Evolutionary conservation across 2,329 filamentous ascomycete genomes (phyloP).

Genomic region (Penicillium sp.): DNA sequence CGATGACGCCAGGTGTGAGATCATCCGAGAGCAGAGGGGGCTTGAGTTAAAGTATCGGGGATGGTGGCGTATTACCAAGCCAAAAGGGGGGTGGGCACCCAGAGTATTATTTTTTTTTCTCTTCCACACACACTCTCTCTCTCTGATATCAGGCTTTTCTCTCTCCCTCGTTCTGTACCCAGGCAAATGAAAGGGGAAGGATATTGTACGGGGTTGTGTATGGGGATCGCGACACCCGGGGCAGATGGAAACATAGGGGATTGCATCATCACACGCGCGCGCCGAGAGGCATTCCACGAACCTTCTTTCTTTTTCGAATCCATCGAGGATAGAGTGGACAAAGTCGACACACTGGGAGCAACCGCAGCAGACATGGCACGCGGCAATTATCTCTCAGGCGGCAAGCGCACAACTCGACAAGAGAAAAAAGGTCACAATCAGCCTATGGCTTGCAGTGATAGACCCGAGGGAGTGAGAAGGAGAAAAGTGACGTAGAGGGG

Average conservation of each 20-base stretch:
- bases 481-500: conserved; percentile 41
- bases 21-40: conserved; percentile 35
- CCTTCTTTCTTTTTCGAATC: conserved; percentile 46
- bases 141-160: background rate
- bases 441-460: conserved; percentile 16
- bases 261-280: conserved; percentile 14
- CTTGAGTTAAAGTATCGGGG: conserved; percentile 26
- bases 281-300: conserved; percentile 27
- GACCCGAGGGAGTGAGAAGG: conserved; percentile 23
- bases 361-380: conserved; percentile 43
- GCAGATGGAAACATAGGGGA: conserved; percentile 11
- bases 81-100: conserved; percentile 24
- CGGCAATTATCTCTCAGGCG: conserved; percentile 6
- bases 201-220: too few relatives aligned
- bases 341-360: conserved; percentile 37
- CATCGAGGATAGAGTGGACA: conserved; percentile 42
- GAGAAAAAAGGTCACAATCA: conserved; percentile 1
- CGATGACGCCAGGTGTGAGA: conserved; percentile 40
- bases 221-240: too few relatives aligned
- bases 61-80: conserved; percentile 34
- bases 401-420: conserved; percentile 16
- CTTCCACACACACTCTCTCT: conserved; percentile 3
- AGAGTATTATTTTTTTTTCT: conserved; percentile 15
- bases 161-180: background rate
- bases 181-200: conserved; percentile 3